Conservation (phyloP, 2,329 filamentous ascomycete species). For the Stagonosporopsis vannaccii region DNA sequence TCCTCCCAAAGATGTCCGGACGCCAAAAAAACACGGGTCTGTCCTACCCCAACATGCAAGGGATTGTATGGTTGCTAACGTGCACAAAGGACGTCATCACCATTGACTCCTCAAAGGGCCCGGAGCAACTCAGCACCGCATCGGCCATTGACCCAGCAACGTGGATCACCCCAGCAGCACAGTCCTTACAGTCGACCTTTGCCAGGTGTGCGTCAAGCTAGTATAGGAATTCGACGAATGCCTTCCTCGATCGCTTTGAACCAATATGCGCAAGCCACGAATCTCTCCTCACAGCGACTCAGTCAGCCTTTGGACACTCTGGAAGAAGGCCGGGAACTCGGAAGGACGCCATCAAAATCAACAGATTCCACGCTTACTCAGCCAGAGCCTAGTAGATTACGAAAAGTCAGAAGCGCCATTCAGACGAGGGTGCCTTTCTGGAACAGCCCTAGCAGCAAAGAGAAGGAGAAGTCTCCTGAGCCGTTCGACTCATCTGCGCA, state of each 20-base stretch:
- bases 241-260: constrained; percentile 37
- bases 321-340: constrained; percentile 38
- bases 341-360: constrained; percentile 28
- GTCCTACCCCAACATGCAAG: not conserved
- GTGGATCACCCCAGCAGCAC: constrained; percentile 26
- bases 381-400: constrained; percentile 30
- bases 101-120: constrained; percentile 24
- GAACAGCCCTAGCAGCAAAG: constrained; percentile 26
- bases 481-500: constrained; percentile 5
- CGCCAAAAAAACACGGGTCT: constrained; percentile 32
- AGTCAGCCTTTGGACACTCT: constrained; percentile 38
- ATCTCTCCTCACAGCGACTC: constrained; percentile 32
- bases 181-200: constrained; percentile 32
- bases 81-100: constrained; percentile 21
- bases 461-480: constrained; percentile 10
- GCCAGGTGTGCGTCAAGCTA: constrained; percentile 40
- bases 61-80: constrained; percentile 28
- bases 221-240: constrained; percentile 47
- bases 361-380: constrained; percentile 26
- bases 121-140: constrained; percentile 41
- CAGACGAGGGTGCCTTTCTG: constrained; percentile 39
- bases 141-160: constrained; percentile 11
- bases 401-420: constrained; percentile 40
- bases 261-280: constrained; percentile 28
- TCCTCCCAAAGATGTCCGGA: constrained; percentile 27